Percentiles rank a stretch among this genome's conserved stretches.
Conservation (phyloP, 2,329 filamentous ascomycete species). For the Botryotinia convoluta region DNA sequence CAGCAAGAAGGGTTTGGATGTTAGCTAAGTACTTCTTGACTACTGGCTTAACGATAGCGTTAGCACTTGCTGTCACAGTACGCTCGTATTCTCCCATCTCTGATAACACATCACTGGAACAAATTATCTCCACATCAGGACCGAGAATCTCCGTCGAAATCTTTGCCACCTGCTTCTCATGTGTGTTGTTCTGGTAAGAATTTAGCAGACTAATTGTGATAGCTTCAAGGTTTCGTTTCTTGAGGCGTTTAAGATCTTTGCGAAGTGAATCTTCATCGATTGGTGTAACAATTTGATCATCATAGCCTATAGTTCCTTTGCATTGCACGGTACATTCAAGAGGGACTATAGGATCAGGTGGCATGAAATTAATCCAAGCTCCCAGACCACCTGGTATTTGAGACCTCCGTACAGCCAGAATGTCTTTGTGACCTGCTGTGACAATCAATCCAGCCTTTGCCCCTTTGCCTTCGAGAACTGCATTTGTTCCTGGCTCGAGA, state of each 20-base stretch:
- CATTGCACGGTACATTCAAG: slow-evolving; percentile 6
- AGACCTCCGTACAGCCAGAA: slow-evolving; percentile 9
- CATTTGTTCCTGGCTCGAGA: slow-evolving; percentile 1
- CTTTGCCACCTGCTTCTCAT: slow-evolving; percentile 6
- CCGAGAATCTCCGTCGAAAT: not conserved
- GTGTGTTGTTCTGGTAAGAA: slow-evolving; percentile 5
- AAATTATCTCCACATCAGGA: slow-evolving; percentile 12
- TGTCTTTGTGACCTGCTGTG: not conserved
- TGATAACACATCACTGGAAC: slow-evolving; percentile 9
- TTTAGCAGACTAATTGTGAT: slow-evolving; percentile 12
- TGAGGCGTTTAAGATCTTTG: not conserved
- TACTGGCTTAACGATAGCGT: slow-evolving; percentile 5
- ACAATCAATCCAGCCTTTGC: slow-evolving; percentile 2
- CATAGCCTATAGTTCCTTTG: not conserved
- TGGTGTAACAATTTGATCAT: not conserved
- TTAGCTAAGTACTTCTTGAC: slow-evolving; percentile 9
- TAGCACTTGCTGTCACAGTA: slow-evolving; percentile 8
- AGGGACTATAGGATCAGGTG: not conserved
- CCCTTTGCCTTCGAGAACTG: slow-evolving; percentile 4
- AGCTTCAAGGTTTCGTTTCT: slow-evolving; percentile 2
- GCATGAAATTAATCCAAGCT: not conserved
- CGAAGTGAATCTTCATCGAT: slow-evolving; percentile 1
- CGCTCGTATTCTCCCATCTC: slow-evolving; percentile 15
- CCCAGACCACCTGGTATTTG: slow-evolving; percentile 11
- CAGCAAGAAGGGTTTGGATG: slow-evolving; percentile 1